Evolutionary conservation across 345 rosid species (phyloP).

Genomic region (Brassica carinata): DNA sequence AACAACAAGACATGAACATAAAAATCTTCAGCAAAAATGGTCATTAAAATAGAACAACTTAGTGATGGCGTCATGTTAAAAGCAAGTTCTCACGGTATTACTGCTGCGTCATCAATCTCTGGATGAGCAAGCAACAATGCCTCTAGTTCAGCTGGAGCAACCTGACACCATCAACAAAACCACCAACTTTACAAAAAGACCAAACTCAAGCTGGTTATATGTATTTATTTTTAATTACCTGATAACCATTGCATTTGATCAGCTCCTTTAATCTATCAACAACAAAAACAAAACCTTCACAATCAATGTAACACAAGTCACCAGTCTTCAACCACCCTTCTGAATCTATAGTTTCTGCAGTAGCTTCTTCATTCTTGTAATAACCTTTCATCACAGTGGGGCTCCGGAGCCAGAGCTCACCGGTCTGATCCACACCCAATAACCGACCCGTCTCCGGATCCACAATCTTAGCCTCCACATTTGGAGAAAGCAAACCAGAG

Average conservation of each 20-base stretch:
- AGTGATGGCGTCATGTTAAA: background rate
- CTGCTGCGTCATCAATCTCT: conserved; percentile 57
- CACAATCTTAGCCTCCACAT: conserved; percentile 71
- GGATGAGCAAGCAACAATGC: conserved; percentile 51
- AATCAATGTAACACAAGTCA: conserved; percentile 81
- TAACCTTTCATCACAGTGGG: conserved; percentile 59
- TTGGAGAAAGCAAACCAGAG: conserved; percentile 66
- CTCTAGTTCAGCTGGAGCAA: conserved; percentile 62
- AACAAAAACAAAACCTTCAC: conserved; percentile 75
- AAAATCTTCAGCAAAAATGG: background rate
- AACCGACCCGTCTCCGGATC: conserved; percentile 60
- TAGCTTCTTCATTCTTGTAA: conserved; percentile 72
- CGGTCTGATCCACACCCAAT: conserved; percentile 56
- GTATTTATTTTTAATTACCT: conserved; percentile 44
- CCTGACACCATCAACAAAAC: conserved; percentile 38
- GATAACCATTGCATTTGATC: conserved; percentile 93
- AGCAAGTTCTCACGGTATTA: conserved; percentile 42
- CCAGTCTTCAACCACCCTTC: conserved; percentile 96
- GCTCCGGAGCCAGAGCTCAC: conserved; percentile 71
- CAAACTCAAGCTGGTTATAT: background rate
- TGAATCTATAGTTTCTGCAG: conserved; percentile 62
- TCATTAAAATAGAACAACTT: background rate
- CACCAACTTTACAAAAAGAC: background rate
- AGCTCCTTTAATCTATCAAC: conserved; percentile 91
- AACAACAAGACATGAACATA: background rate